Evolutionary conservation across 2,329 filamentous ascomycete species (phyloP).

Genomic region (Calonectria multiphialidica): DNA sequence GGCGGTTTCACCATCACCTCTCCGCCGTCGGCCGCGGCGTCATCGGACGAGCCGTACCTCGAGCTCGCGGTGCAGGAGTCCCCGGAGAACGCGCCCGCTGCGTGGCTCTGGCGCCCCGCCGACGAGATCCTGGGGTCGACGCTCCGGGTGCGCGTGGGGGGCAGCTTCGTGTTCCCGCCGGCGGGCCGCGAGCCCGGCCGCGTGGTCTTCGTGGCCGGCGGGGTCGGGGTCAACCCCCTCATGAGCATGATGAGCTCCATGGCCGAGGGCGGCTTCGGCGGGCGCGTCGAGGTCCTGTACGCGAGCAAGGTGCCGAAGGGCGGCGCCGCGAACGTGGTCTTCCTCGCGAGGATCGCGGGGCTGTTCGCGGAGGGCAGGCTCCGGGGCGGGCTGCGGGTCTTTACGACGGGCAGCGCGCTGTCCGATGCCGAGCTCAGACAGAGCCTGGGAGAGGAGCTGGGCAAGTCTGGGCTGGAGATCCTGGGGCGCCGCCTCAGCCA

Average conservation of each 20-base stretch:
- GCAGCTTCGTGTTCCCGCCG: conserved; percentile 85
- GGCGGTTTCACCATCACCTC: conserved; percentile 93
- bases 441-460: not conserved
- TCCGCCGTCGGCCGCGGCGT: conserved; percentile 69
- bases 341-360: conserved; percentile 60
- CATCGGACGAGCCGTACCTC: conserved; percentile 61
- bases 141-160: conserved; percentile 80
- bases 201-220: conserved; percentile 82
- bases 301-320: conserved; percentile 56
- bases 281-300: conserved; percentile 73
- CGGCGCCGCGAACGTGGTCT: conserved; percentile 57
- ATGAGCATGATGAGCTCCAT: conserved; percentile 79
- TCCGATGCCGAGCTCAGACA: not conserved
- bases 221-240: conserved; percentile 85
- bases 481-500: conserved; percentile 55
- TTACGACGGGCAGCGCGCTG: conserved; percentile 54
- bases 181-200: conserved; percentile 58
- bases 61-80: conserved; percentile 85
- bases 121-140: conserved; percentile 68
- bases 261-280: conserved; percentile 46
- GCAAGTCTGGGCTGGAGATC: conserved; percentile 32
- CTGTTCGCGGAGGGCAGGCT: conserved; percentile 55
- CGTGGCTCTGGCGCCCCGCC: conserved; percentile 77
- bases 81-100: conserved; percentile 77
- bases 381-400: conserved; percentile 58